Evolutionary conservation across 305 asterid species (phyloP).

Genomic region (Euphrasia arctica): DNA sequence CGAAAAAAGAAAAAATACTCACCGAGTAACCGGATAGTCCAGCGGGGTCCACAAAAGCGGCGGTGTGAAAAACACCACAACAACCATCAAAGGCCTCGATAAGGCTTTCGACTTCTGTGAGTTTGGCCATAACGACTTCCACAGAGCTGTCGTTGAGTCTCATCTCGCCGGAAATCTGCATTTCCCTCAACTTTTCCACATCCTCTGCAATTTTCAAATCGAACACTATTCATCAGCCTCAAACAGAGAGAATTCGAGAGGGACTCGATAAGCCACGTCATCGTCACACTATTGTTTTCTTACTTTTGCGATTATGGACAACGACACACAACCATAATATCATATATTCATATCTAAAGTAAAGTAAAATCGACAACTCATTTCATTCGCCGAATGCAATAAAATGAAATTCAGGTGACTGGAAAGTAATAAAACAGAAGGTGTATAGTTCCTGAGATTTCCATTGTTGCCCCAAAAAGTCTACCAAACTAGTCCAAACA

Average conservation of each 20-base stretch:
- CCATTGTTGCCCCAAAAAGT: no score
- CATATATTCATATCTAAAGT: no score
- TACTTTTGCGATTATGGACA: not conserved
- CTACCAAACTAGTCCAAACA: no score
- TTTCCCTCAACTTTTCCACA: conserved; percentile 75
- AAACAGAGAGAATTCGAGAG: not conserved
- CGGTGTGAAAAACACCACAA: conserved; percentile 73
- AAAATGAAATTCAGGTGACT: no score
- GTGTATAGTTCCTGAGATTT: no score
- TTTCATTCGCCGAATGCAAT: no score
- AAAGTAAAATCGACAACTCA: not conserved
- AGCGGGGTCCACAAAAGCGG: conserved; percentile 83
- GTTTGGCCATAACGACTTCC: conserved; percentile 69
- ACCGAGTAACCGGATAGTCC: conserved; percentile 92
- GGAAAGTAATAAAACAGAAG: no score
- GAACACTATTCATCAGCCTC: conserved; percentile 1
- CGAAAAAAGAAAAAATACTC: conserved; percentile 28
- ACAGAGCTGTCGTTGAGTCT: conserved; percentile 42
- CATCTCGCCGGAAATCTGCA: conserved; percentile 78
- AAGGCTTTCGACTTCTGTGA: conserved; percentile 52
- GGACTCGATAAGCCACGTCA: not conserved
- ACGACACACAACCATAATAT: not conserved
- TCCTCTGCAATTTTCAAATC: conserved; percentile 58
- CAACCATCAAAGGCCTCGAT: conserved; percentile 72
- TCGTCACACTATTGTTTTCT: not conserved